Conservation (phyloP, 2,329 filamentous ascomycete species). For the Alternaria sp. region DNA sequence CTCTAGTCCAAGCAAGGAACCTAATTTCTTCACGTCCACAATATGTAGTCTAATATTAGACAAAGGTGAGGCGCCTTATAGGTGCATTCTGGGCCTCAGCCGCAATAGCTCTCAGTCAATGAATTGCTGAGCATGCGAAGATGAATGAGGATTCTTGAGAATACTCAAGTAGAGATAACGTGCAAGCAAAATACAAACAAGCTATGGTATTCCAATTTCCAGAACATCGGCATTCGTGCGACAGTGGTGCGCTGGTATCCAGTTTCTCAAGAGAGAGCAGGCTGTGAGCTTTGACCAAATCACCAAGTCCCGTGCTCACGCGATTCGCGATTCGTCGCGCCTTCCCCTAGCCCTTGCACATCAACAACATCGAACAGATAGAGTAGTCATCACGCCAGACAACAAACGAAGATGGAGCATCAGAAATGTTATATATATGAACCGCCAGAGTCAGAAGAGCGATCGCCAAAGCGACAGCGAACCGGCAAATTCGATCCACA, state of each 20-base stretch:
- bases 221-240: background rate
- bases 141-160: background rate
- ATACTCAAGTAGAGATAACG: background rate
- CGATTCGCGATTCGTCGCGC: conserved; percentile 32
- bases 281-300: conserved; percentile 12
- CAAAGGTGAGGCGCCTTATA: background rate
- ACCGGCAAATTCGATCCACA: conserved; percentile 40
- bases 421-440: conserved; percentile 59
- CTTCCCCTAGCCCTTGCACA: conserved; percentile 16
- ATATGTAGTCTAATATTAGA: background rate
- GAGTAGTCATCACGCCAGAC: background rate
- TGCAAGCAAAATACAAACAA: background rate
- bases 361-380: conserved; percentile 9
- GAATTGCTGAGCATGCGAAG: background rate
- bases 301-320: conserved; percentile 41
- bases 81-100: background rate
- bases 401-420: conserved; percentile 54
- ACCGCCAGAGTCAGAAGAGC: conserved; percentile 44
- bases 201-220: background rate
- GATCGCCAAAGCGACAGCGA: conserved; percentile 53
- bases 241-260: background rate
- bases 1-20: background rate
- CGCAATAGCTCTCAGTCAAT: background rate
- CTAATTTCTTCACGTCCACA: background rate
- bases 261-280: background rate